These are phyloP conservation scores for Aspergillus asperescens DNA, from an alignment of 495 filamentous ascomycete genomes.

Conservation along the genomic window DNA sequence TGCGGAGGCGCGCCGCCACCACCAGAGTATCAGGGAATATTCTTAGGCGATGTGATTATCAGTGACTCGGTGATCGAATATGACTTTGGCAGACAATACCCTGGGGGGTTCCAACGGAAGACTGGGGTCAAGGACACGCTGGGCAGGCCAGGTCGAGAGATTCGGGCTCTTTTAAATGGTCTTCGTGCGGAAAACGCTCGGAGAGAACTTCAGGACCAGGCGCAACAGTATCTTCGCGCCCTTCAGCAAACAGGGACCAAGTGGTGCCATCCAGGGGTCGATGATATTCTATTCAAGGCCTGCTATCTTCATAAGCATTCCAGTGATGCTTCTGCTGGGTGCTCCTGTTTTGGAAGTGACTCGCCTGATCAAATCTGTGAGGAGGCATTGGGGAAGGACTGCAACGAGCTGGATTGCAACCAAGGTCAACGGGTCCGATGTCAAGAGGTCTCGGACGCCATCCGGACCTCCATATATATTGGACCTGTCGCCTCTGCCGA, in stretches of 20 bases:
- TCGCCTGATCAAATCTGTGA: not conserved
- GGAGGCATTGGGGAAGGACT: not conserved
- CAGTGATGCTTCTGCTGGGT: not conserved
- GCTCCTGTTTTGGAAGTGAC: not conserved
- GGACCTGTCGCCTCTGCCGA: constrained; percentile 16
- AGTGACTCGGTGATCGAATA: constrained; percentile 35
- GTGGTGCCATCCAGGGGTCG: constrained; percentile 18
- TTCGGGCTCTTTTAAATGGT: constrained; percentile 23
- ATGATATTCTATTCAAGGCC: constrained; percentile 27
- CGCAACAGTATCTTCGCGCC: not conserved
- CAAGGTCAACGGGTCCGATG: not conserved
- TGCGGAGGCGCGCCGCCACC: constrained; percentile 25
- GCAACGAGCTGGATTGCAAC: not conserved
- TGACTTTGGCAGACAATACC: constrained; percentile 32
- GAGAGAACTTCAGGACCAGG: constrained; percentile 12
- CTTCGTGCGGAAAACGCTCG: constrained; percentile 13
- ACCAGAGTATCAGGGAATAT: constrained; percentile 16
- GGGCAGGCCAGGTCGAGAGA: constrained; percentile 24
- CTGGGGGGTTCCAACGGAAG: constrained; percentile 24
- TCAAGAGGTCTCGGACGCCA: not conserved
- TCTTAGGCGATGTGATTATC: constrained; percentile 44
- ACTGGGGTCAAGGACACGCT: constrained; percentile 24
- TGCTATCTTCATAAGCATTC: constrained; percentile 32
- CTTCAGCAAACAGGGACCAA: constrained; percentile 3
- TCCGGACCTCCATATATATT: constrained; percentile 5